Conservation (phyloP, 1,284 basidiomycete genomes). For the Termitomyces sp. region DNA sequence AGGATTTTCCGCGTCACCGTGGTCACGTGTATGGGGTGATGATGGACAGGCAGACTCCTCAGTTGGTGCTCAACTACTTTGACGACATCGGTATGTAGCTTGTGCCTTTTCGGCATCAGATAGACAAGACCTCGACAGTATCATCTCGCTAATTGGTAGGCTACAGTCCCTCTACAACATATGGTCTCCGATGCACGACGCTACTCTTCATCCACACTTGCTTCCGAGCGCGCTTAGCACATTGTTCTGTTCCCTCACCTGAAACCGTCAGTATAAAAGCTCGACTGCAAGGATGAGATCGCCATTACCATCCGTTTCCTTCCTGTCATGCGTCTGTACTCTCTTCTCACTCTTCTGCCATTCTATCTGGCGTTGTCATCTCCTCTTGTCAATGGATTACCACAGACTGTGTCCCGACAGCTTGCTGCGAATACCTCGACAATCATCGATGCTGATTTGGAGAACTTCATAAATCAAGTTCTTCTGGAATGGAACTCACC, state of each 20-base stretch:
- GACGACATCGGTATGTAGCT: no score
- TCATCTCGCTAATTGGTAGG: no score
- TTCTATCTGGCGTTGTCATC: background rate
- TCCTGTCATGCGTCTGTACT: background rate
- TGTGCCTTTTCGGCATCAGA: no score
- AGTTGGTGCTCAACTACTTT: no score
- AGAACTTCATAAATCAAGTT: conserved; percentile 15
- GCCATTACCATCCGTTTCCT: background rate
- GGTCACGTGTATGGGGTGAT: no score
- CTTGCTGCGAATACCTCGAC: no score
- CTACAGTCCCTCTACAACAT: no score
- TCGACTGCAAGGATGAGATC: no score
- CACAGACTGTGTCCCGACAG: background rate
- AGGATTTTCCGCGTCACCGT: no score
- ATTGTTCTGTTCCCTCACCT: background rate
- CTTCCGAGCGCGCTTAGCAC: background rate
- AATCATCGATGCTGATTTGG: conserved; percentile 7
- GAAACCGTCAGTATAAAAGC: background rate
- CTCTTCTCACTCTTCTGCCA: conserved; percentile 1
- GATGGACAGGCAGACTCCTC: no score
- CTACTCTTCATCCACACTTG: background rate
- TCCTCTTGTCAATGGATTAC: background rate
- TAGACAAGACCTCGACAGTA: no score
- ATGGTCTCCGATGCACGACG: no score
- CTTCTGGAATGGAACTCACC: conserved; percentile 20